Evolutionary conservation across 2,329 filamentous ascomycete species (phyloP), one percentile per base, ranked within the genome.

Genomic region (Sphaerostilbella broomeana): DNA sequence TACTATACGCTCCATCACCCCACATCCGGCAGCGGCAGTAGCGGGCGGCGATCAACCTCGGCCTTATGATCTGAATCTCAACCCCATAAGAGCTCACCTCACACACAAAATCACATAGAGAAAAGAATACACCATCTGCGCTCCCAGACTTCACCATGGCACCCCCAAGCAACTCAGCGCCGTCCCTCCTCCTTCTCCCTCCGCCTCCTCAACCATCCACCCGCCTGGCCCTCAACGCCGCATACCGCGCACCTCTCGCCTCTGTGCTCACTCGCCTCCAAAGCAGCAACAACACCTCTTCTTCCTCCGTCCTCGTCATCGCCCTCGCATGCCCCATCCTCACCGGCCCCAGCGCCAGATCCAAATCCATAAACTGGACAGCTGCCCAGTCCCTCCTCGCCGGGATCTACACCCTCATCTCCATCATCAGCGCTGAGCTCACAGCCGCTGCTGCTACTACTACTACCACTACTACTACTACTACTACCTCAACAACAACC

Each of bases 361-460:
- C 31, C 24, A 71, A 45, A 27, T 74, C 50, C 67, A 72, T 17
- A 64, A 66, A 75, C 13, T 94, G 88, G 73, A 56, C 70, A 22
- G 63, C 72, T n/a, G 74, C 80, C 0, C 87, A 95, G 60, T 69
- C 73, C n/a, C 68, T 90, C 5, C 64, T 95, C 16, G 84, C 84
- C 3, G 75, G 76, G 18, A 57, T 94, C 17, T 97, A 97, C 69
- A 79, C 80, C 52, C 72, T 95, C 35, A 68, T 92, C 40, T 82
- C 82, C 22, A 66, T 80, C 31, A 68, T 86, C n/a, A 86, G 83
- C 46, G 76, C 80, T 10, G 71, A 78, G 48, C 67, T 76, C 33
- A 67, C 65, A 32, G 71, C 65, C 64, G 81, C 59, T 64, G 85
- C 60, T 57, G 86, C 62, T 68, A 75, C 66, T 6, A 61, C 63